Evolutionary conservation across 192 early-diverging fungal genomes (phyloP).

Genomic region (Coemansia sp.): DNA sequence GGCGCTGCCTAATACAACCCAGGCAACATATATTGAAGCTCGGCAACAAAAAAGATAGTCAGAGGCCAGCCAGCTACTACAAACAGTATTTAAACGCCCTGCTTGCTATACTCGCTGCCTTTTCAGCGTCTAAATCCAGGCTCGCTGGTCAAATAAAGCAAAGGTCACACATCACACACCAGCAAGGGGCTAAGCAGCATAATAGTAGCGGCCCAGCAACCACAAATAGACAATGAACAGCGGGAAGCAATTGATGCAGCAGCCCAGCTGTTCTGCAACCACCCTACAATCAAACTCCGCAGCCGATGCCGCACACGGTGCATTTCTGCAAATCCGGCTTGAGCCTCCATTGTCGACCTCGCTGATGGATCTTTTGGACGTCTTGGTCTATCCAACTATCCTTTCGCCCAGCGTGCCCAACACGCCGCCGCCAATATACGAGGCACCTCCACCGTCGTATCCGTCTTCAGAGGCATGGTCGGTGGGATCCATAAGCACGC

Average conservation of each 20-base stretch:
- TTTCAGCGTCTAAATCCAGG: not conserved
- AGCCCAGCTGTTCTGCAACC: slow-evolving; percentile 18
- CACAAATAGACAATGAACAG: slow-evolving; percentile 23
- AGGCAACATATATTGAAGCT: too few relatives aligned
- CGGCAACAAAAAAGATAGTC: too few relatives aligned
- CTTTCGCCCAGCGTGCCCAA: slow-evolving; percentile 47
- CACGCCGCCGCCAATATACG: slow-evolving; percentile 52
- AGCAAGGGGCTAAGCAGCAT: not conserved
- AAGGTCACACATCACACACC: not conserved
- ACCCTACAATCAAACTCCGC: slow-evolving; percentile 31
- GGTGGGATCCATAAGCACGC: slow-evolving; percentile 26
- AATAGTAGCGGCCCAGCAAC: not conserved
- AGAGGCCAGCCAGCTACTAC: too few relatives aligned
- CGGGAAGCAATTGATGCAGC: slow-evolving; percentile 40
- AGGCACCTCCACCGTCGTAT: slow-evolving; percentile 53
- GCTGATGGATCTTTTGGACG: slow-evolving; percentile 48
- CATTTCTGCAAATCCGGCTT: slow-evolving; percentile 42
- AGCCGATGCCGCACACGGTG: slow-evolving; percentile 29
- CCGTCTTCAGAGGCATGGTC: slow-evolving; percentile 31
- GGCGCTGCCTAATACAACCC: too few relatives aligned
- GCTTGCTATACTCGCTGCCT: too few relatives aligned
- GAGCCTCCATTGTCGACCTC: slow-evolving; percentile 52
- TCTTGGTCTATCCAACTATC: slow-evolving; percentile 30
- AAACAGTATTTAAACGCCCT: too few relatives aligned
- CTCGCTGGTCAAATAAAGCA: not conserved